Percentiles rank a stretch among this genome's conserved stretches.
Evolutionary conservation across 139 green algal genomes (phyloP).

Genomic region (Chlamydomonas sphaeroides): DNA sequence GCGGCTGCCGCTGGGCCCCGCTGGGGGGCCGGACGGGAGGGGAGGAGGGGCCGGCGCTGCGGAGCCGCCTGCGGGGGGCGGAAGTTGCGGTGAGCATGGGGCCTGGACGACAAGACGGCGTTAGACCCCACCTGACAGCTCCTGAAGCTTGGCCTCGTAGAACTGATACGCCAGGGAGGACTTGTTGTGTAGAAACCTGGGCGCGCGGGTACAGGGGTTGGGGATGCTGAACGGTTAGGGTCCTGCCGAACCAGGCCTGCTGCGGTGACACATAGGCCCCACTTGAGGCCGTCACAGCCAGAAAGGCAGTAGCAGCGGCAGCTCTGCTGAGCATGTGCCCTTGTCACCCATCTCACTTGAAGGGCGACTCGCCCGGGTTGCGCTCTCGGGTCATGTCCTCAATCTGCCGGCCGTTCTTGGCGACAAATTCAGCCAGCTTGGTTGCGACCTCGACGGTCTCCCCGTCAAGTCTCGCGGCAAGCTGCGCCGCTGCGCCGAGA

Average conservation of each 20-base stretch:
- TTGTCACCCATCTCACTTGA: slow-evolving; percentile 65
- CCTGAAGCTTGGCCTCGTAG: slow-evolving; percentile 57
- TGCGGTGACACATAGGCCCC: no score
- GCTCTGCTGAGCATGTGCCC: no score
- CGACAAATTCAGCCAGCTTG: slow-evolving; percentile 81
- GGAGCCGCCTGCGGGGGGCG: slow-evolving; percentile 1
- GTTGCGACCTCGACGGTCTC: slow-evolving; percentile 58
- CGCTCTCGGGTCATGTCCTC: slow-evolving; percentile 74
- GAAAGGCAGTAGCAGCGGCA: no score
- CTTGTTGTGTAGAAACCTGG: slow-evolving; percentile 75
- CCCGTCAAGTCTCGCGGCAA: slow-evolving; percentile 16
- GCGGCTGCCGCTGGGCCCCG: no score
- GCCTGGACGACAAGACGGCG: no score
- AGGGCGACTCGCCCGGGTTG: slow-evolving; percentile 69
- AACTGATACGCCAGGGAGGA: slow-evolving; percentile 55
- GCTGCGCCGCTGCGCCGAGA: not conserved
- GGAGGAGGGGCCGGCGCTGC: slow-evolving; percentile 5
- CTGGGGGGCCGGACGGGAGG: no score
- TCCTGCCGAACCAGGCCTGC: no score
- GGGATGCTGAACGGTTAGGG: no score
- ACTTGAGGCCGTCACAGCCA: no score
- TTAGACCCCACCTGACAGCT: no score
- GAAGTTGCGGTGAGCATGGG: no score
- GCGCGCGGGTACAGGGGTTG: no score
- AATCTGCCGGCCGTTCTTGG: slow-evolving; percentile 73